Conservation (phyloP, 257 asterid genomes). For the Anisodus tanguticus region DNA sequence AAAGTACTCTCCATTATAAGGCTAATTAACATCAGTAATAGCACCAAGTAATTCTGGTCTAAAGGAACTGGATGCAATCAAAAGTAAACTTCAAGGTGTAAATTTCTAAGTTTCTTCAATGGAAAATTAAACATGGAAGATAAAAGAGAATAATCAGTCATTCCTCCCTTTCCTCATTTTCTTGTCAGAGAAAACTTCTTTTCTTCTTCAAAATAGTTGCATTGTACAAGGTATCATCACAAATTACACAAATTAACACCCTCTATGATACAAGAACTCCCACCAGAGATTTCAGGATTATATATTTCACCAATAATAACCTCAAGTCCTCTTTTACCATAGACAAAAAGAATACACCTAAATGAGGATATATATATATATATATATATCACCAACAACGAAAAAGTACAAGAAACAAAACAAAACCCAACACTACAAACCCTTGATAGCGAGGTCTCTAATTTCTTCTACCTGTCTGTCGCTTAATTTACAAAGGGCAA, state of each 20-base stretch:
- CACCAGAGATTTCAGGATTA: conserved; percentile 26
- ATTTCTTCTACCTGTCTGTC: conserved; percentile 43
- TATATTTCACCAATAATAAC: conserved; percentile 50
- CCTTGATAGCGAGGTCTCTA: conserved; percentile 37
- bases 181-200: conserved; percentile 7
- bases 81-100: not conserved
- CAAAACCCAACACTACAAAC: conserved; percentile 41
- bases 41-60: not conserved
- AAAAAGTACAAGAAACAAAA: conserved; percentile 31
- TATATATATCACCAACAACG: conserved; percentile 17
- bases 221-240: conserved; percentile 36
- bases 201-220: conserved; percentile 19
- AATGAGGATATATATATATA: conserved; percentile 26
- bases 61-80: not conserved
- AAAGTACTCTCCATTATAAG: not conserved
- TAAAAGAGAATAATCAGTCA: not conserved
- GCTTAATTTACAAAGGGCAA: conserved; percentile 54
- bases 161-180: not conserved
- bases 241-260: conserved; percentile 49
- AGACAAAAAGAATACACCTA: conserved; percentile 52
- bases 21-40: not conserved
- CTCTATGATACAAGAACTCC: conserved; percentile 57
- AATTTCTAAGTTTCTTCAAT: not conserved
- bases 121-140: not conserved
- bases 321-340: conserved; percentile 38